Base-by-base conservation (phyloP, 805 yeast species). In the Ogataea nakhonphanomensis region DNA sequence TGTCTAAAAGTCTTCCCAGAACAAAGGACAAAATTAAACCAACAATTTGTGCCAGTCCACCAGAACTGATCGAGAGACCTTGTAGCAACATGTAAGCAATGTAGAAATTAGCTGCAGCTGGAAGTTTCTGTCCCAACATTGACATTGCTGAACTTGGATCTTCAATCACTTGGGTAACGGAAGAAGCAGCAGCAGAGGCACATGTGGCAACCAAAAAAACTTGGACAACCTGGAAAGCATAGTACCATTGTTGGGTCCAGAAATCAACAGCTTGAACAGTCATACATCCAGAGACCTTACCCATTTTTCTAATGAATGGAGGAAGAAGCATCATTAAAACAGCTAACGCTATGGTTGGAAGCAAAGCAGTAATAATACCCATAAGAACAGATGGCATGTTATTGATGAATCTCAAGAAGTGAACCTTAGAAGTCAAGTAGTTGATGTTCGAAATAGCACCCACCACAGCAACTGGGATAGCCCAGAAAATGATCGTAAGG, bases 381-480 rank as follows among this genome's bases (percentile, higher is more conserved):
- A 81, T 68, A 25, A 91, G 58, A 8, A 66, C 69, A 0, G 46
- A 24, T 10, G 97, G 97, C 68, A 90, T 69, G 39, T 84, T 79
- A 57, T 81, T 68, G 53, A 91, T 74, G 65, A 87, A 93, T 28
- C 71, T 64, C 57, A 91, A 73, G 70, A 86, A 93, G 7, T 70
- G 87, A 23, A 91, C 76, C 48, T 76, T 79, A 26, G 73, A 68
- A 27, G 84, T 86, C 58, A 89, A 70, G 56, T 74, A 81, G 49
- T 82, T 79, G 51, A 91, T 76, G 64, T 91, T 93, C 17, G 98
- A 91, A 49, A 93, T 82, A 53, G 79, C 75, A 76, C 98, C 98
- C 37, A 91, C 96, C 55, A 88, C 89, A n/a, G 97, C 95, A 28
- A 91, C 97, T 8, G 99, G 99, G 53, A 91, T 80, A 30, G 95